Evolutionary conservation across 2,329 filamentous ascomycete genomes (phyloP).

Genomic region (Calonectria multiphialidica): DNA sequence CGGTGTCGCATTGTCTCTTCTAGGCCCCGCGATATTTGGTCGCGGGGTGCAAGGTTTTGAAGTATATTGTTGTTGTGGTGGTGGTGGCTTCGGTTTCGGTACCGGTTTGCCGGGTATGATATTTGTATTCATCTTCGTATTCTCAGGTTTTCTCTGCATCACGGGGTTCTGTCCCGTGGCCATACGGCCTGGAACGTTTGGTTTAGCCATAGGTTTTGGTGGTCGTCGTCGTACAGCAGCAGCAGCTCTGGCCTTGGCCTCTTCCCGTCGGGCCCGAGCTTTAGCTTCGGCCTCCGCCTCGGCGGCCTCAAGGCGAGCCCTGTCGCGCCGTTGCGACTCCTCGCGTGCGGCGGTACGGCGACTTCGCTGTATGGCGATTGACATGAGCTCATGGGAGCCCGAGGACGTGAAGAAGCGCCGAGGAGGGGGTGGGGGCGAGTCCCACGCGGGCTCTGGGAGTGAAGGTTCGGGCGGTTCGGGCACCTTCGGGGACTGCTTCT

Average conservation of each 20-base stretch:
- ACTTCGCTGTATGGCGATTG: slow-evolving; percentile 51
- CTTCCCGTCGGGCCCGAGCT: slow-evolving; percentile 15
- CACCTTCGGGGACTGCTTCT: neutral
- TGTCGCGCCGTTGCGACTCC: slow-evolving; percentile 43
- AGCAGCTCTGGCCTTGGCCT: neutral
- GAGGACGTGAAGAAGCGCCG: slow-evolving; percentile 54
- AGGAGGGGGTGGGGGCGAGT: slow-evolving; percentile 27
- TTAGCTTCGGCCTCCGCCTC: slow-evolving; percentile 24
- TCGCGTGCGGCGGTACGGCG: slow-evolving; percentile 49
- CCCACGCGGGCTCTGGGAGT: slow-evolving; percentile 23
- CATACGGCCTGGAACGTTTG: neutral
- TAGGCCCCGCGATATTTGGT: neutral
- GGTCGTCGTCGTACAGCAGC: neutral
- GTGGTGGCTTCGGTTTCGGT: neutral
- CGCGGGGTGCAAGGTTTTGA: neutral
- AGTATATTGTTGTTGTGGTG: neutral
- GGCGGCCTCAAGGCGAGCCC: slow-evolving; percentile 33
- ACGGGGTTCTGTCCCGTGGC: neutral
- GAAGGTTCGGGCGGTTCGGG: slow-evolving; percentile 28
- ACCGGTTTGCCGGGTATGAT: neutral
- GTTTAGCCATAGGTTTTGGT: neutral
- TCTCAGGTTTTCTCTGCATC: neutral
- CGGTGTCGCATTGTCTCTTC: slow-evolving; percentile 1
- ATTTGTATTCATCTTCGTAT: neutral
- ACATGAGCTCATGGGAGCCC: slow-evolving; percentile 49